Percentiles rank a stretch among this genome's conserved stretches.
phyloP scores from a whole-genome alignment of 129 eudicot genomes.

The Escallonia herrerae region DNA sequence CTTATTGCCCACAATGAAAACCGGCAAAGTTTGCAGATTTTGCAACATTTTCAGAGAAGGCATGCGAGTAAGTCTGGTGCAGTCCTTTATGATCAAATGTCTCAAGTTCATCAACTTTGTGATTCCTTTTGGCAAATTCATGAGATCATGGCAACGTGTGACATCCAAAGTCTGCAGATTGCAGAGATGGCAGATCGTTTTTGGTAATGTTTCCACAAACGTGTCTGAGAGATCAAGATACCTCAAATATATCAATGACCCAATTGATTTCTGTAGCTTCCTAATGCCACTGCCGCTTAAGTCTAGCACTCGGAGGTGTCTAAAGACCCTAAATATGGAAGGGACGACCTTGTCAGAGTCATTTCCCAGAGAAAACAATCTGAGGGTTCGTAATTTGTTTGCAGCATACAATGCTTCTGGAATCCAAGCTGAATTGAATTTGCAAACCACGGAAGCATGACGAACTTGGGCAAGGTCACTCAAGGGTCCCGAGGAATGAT shows the following conservation, averaged over 20 bases:
- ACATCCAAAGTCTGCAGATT: slow-evolving; percentile 20
- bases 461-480: neutral
- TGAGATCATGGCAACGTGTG: slow-evolving; percentile 12
- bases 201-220: slow-evolving; percentile 6
- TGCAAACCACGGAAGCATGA: slow-evolving; percentile 9
- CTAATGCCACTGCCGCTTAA: slow-evolving; percentile 13
- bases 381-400: slow-evolving; percentile 9
- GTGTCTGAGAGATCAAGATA: slow-evolving; percentile 20
- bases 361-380: slow-evolving; percentile 7
- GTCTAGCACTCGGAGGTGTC: slow-evolving; percentile 14
- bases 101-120: slow-evolving; percentile 4
- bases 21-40: slow-evolving; percentile 15
- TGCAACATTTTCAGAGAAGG: slow-evolving; percentile 12
- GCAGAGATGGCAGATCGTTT: slow-evolving; percentile 10
- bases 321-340: neutral
- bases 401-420: slow-evolving; percentile 6
- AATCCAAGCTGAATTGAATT: neutral
- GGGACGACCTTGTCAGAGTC: neutral
- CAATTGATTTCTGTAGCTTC: slow-evolving; percentile 15
- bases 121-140: slow-evolving; percentile 10
- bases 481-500: neutral
- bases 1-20: slow-evolving; percentile 13
- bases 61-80: slow-evolving; percentile 7
- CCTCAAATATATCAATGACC: slow-evolving; percentile 13
- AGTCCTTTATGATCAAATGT: slow-evolving; percentile 9